phyloP scores from a whole-genome alignment of 176 grass and related monocot genomes.

The Hyparrhenia diplandra region DNA sequence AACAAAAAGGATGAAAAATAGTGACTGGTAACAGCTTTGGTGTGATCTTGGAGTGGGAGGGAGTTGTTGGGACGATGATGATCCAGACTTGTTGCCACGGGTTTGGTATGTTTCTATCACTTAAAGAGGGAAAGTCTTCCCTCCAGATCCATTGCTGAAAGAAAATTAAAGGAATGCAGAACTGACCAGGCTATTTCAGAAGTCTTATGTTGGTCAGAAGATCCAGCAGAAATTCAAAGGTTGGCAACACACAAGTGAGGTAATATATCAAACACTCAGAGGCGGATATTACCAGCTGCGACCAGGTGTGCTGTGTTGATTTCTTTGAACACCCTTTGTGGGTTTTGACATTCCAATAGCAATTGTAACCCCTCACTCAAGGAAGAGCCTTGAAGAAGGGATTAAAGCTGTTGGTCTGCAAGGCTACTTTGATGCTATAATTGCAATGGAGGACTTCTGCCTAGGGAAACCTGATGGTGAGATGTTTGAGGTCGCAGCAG shows the following conservation, averaged over 20 bases:
- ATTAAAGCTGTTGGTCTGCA: constrained; percentile 58
- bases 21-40: constrained; percentile 35
- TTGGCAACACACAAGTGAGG: constrained; percentile 57
- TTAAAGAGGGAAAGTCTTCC: constrained; percentile 58
- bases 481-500: constrained; percentile 63
- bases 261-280: constrained; percentile 45
- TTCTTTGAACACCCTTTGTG: constrained; percentile 68
- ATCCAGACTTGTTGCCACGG: constrained; percentile 52
- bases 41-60: constrained; percentile 81
- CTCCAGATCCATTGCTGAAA: constrained; percentile 41
- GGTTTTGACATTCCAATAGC: constrained; percentile 56
- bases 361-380: constrained; percentile 32
- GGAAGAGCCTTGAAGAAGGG: constrained; percentile 46
- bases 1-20: constrained; percentile 28
- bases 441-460: constrained; percentile 58
- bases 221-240: constrained; percentile 47
- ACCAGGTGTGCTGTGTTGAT: constrained; percentile 40
- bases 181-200: constrained; percentile 64
- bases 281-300: constrained; percentile 41
- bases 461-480: constrained; percentile 61
- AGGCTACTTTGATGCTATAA: constrained; percentile 57
- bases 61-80: constrained; percentile 66
- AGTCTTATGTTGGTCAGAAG: constrained; percentile 67
- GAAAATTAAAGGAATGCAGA: constrained; percentile 70
- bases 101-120: constrained; percentile 67